Evolutionary conservation across 768 basidiomycete genomes (phyloP).

Genomic region (Harrya chromipes): DNA sequence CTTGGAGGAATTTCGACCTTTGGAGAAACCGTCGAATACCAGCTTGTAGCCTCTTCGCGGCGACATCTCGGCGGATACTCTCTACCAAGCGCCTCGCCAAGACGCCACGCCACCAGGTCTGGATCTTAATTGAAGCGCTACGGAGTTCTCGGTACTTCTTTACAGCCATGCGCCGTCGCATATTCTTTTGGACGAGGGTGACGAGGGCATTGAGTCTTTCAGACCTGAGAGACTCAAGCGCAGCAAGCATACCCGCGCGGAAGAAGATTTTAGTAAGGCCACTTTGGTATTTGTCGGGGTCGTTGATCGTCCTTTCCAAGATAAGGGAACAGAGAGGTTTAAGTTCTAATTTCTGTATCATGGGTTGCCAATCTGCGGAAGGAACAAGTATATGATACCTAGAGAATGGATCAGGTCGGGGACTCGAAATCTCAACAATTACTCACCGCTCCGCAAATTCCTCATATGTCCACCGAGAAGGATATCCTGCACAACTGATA

Average conservation of each 20-base stretch:
- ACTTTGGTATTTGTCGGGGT: constrained; percentile 95
- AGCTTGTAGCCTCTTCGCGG: constrained; percentile 75
- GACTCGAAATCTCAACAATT: constrained; percentile 3
- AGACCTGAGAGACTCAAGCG: constrained; percentile 86
- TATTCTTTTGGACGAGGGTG: constrained; percentile 97
- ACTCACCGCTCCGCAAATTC: constrained; percentile 95
- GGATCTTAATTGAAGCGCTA: constrained; percentile 75
- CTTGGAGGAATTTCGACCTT: constrained; percentile 63
- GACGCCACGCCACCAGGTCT: constrained; percentile 94
- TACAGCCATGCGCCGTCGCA: constrained; percentile 80
- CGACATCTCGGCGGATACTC: constrained; percentile 65
- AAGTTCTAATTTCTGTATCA: constrained; percentile 81
- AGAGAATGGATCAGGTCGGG: constrained; percentile 17
- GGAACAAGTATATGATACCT: constrained; percentile 98
- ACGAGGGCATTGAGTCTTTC: constrained; percentile 87
- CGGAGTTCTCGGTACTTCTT: constrained; percentile 75
- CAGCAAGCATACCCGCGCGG: constrained; percentile 97
- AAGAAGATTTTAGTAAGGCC: constrained; percentile 99
- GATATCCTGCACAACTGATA: constrained; percentile 98
- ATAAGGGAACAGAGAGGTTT: constrained; percentile 80
- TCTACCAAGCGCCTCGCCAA: constrained; percentile 70
- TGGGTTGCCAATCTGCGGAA: constrained; percentile 81
- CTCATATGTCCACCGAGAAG: constrained; percentile 96
- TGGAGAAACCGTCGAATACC: constrained; percentile 71
- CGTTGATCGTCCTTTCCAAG: constrained; percentile 81